Evolutionary conservation across 2,329 filamentous ascomycete genomes (phyloP), one percentile per base, ranked within the genome.

Genomic region (Parasarocladium wereldwijsianum): DNA sequence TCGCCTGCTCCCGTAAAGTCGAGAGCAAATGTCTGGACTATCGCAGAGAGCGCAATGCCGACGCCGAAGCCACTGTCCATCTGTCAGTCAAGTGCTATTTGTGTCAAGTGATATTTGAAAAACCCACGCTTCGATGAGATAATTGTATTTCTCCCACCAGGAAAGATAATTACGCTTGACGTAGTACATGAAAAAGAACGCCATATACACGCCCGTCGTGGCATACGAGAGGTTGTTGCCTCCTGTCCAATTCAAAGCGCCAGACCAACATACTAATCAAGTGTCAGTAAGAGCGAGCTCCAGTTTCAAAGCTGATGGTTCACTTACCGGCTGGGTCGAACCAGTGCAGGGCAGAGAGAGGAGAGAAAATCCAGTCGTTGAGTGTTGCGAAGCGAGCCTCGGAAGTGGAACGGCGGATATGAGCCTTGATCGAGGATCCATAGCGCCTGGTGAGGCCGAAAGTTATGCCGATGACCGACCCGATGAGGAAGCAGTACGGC

Each of bases 1-100:
- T 52, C 38, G 4, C 45, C 42, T 8, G 20, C 16, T 12, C 26
- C 26, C 6, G 16, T 28, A 12, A 27, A 36, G 18, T 28, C 25
- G 4, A 66, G 43, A 7, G 54, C 51, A 37, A 66, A 66, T 46
- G 66, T 60, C 26, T 63, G 58, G 30, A 66, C 34, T 14, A 66
- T 49, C 9, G 47, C 61, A 0, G 60, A 47, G 24, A 67, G 46
- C 12, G 62, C 60, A 13, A 66, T 52, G 3, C 52, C 60, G 0
- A 51, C 48, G 1, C 52, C 57, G 32, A 63, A 55, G 8, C 26
- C 26, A n/a, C 16, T 27, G 26, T 6, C 20, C 5, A n/a, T 7
- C 18, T 18, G 26, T 27, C 7, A 27, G 26, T 12, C 11, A 18
- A 32, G 34, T 8, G 5, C 6, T 12, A 17, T n/a, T 10, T 10